Evolutionary conservation across 129 eudicot species (phyloP).

Genomic region (Oenanthe sinensis): DNA sequence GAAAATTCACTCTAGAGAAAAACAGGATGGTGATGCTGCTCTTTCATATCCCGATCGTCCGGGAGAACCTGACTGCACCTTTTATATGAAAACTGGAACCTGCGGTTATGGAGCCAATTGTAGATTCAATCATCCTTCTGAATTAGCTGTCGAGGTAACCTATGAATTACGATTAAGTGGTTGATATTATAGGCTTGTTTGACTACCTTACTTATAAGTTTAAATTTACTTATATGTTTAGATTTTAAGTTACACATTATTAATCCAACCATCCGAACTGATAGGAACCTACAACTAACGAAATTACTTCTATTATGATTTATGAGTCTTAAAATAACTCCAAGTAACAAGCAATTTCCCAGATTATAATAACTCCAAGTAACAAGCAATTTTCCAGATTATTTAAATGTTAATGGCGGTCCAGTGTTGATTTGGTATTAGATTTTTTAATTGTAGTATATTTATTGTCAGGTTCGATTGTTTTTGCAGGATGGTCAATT

Average conservation of each 20-base stretch:
- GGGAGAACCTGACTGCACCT: constrained; percentile 78
- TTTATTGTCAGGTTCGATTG: background rate
- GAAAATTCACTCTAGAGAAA: constrained; percentile 23
- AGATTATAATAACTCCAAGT: background rate
- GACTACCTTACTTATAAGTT: background rate
- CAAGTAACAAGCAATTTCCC: background rate
- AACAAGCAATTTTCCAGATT: background rate
- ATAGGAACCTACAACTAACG: background rate
- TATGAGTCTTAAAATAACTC: too few species aligned
- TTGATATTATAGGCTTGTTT: background rate
- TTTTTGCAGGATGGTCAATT: background rate
- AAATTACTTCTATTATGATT: too few species aligned
- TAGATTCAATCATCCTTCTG: constrained; percentile 75
- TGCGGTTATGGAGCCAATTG: constrained; percentile 82
- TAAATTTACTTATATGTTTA: background rate
- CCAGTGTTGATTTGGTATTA: background rate
- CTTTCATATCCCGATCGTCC: constrained; percentile 70
- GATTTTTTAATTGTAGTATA: background rate
- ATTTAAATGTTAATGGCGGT: background rate
- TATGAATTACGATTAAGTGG: background rate
- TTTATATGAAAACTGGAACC: constrained; percentile 57
- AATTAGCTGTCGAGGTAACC: constrained; percentile 36
- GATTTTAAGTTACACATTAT: background rate
- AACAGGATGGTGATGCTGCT: constrained; percentile 24
- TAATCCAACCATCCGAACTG: background rate